phyloP scores from a whole-genome alignment of 441 rosid species.

The Brassica balearica region DNA sequence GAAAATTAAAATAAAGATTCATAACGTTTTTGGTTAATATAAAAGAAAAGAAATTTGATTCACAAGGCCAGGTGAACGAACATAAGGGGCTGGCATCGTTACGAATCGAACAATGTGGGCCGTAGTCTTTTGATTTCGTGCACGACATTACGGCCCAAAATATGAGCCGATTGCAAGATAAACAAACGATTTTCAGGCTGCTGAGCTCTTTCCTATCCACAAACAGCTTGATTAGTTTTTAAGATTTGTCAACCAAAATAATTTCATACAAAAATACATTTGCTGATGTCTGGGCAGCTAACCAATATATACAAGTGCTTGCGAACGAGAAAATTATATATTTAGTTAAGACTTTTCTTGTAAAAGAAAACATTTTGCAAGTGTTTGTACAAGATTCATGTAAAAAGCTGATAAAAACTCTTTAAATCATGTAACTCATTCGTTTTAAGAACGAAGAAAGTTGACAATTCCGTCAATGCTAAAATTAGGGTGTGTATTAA shows the following conservation, averaged over 20 bases:
- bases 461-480: background rate
- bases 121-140: background rate
- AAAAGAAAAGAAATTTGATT: too few species aligned
- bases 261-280: background rate
- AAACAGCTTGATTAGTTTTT: background rate
- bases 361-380: background rate
- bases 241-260: background rate
- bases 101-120: background rate
- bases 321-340: background rate
- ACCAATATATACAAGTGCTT: background rate
- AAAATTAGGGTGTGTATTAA: background rate
- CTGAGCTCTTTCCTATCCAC: background rate
- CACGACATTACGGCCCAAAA: background rate
- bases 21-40: too few species aligned
- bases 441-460: background rate
- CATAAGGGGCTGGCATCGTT: background rate
- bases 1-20: too few species aligned
- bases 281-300: background rate
- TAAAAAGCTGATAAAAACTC: background rate
- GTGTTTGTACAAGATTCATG: background rate
- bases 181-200: background rate
- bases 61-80: too few species aligned
- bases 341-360: background rate
- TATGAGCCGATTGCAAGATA: background rate
- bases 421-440: background rate